Base-by-base conservation (phyloP, 2,329 filamentous ascomycete genomes). In the Colletotrichum lindemuthianum region DNA sequence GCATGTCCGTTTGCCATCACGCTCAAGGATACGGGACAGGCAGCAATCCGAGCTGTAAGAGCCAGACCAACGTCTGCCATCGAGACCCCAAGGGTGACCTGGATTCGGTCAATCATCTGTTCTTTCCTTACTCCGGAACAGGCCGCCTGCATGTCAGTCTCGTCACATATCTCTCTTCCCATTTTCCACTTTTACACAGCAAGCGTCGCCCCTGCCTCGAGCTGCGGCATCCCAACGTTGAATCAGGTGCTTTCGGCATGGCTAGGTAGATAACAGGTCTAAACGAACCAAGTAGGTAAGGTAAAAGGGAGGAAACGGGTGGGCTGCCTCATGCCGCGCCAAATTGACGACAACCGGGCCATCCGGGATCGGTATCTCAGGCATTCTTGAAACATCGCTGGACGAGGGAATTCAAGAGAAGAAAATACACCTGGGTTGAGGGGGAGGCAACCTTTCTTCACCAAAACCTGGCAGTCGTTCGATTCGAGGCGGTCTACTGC, bases 301-400 rank as follows among this genome's bases (percentile, higher is more conserved):
- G 8, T 16, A 47, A 15, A 6, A 24, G 57, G 50, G 57, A 55
- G 49, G n/a, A 49, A 55, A 55, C n/a, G 44, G 24, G 44, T 49
- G 49, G 9, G 34, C 16, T 40, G 9, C 16, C 12, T n/a, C 16
- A 54, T 13, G 33, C 56, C 37, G 16, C 44, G 41, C 13, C 12
- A 36, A 16, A 13, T 34, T 7, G 33, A 13, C 32, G 36, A 52
- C 43, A 49, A 53, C 48, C 43, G 15, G 16, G 40, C 15, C 40
- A 6, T n/a, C 40, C 13, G 41, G 36, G 34, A 43, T 33, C 34
- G 32, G 6, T n/a, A 24, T 43, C 60, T 60, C 37, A 50, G 39
- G n/a, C 24, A 40, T 33, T 5, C 40, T 53, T 47, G 13, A 34
- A 32, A 51, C 37, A n/a, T 60, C 34, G 45, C 39, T n/a, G 32